phyloP scores from a whole-genome alignment of 2,329 filamentous ascomycete species.

The Exophiala calicioides region DNA sequence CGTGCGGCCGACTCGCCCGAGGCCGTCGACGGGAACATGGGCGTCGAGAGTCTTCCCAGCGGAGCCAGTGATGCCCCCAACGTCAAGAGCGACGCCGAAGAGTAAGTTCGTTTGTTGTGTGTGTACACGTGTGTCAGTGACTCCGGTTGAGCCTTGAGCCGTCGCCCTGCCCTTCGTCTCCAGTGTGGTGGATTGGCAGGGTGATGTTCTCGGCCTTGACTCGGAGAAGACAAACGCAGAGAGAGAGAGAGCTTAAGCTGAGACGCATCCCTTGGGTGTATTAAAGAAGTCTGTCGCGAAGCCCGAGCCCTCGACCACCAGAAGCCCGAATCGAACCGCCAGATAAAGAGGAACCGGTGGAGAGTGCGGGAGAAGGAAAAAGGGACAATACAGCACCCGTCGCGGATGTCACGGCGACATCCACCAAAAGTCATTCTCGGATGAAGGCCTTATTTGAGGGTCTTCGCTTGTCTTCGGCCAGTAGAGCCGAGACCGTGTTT shows the following conservation, averaged over 20 bases:
- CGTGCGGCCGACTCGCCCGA: constrained; percentile 20
- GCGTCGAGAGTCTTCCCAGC: constrained; percentile 22
- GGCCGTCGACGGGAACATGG: constrained; percentile 20
- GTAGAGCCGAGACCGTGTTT: constrained; percentile 15
- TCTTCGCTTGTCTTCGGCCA: constrained; percentile 10
- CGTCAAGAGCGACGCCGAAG: constrained; percentile 26
- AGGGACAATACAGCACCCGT: background rate
- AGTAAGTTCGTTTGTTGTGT: constrained; percentile 22
- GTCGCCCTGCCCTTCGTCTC: background rate
- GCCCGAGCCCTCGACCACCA: constrained; percentile 11
- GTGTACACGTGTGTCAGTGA: background rate
- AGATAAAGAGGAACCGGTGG: constrained; percentile 8
- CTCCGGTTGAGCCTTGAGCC: background rate
- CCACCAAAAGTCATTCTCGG: constrained; percentile 5
- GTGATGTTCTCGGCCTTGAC: no score
- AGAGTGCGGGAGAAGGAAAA: background rate
- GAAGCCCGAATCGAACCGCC: constrained; percentile 19
- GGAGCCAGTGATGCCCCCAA: constrained; percentile 21
- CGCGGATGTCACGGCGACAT: background rate
- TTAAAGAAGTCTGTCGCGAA: constrained; percentile 12
- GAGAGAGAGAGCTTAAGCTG: constrained; percentile 18
- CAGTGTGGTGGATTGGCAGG: no score
- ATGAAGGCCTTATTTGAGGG: constrained; percentile 8
- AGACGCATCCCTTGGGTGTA: constrained; percentile 8
- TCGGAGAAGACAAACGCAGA: no score